Percentiles rank a stretch among this genome's conserved stretches.
Evolutionary conservation across 2,329 filamentous ascomycete species (phyloP).

Genomic region (Aspergillus jensenii): DNA sequence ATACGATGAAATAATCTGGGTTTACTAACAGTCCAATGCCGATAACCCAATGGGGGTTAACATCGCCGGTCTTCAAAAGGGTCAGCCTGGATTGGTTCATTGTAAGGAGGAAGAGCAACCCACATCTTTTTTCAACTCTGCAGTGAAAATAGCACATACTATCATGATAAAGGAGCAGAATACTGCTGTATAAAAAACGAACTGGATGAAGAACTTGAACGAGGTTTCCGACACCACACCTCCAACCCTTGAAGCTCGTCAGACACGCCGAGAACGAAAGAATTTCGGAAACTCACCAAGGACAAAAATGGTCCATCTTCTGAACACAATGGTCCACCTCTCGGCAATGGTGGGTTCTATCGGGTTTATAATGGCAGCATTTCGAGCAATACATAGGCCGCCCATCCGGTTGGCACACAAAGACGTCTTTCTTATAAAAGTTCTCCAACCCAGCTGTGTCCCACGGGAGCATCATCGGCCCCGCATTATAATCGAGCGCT

Average conservation of each 20-base stretch:
- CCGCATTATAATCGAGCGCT: constrained; percentile 23
- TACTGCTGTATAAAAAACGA: constrained; percentile 69
- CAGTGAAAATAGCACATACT: constrained; percentile 64
- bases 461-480: constrained; percentile 36
- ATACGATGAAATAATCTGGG: neutral
- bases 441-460: constrained; percentile 68
- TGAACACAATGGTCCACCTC: constrained; percentile 77
- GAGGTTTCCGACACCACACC: constrained; percentile 83
- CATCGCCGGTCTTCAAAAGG: constrained; percentile 28
- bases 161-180: constrained; percentile 67
- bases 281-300: constrained; percentile 55
- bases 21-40: constrained; percentile 59
- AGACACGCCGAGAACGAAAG: neutral
- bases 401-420: constrained; percentile 79
- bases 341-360: constrained; percentile 82
- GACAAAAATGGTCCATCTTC: constrained; percentile 96
- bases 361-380: constrained; percentile 84
- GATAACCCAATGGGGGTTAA: constrained; percentile 65
- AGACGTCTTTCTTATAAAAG: constrained; percentile 81
- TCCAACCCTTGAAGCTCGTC: constrained; percentile 65
- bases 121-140: constrained; percentile 52
- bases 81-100: neutral
- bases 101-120: constrained; percentile 14
- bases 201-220: constrained; percentile 92
- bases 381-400: constrained; percentile 82